Conservation (phyloP, 345 rosid species). For the Gynandropsis gynandra region DNA sequence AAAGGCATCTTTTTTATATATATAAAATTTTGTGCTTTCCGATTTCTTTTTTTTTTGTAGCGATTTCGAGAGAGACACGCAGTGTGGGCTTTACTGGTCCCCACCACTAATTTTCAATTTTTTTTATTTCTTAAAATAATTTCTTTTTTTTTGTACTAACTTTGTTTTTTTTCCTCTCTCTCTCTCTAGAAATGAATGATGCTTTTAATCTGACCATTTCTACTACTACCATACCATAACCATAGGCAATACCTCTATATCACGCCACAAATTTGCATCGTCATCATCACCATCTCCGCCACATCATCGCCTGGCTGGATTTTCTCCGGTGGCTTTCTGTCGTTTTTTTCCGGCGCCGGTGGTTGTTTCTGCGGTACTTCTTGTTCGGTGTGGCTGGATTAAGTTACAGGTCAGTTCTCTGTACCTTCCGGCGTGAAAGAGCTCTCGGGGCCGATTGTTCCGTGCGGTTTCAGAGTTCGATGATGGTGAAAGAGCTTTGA, state of each 20-base stretch:
- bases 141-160: conserved; percentile 7
- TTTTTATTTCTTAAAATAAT: background rate
- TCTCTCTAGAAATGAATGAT: conserved; percentile 8
- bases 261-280: conserved; percentile 31
- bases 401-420: conserved; percentile 19
- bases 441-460: background rate
- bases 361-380: conserved; percentile 11
- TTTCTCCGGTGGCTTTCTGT: background rate
- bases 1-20: too few species aligned
- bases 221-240: conserved; percentile 34
- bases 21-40: too few species aligned
- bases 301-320: conserved; percentile 3
- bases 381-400: conserved; percentile 4
- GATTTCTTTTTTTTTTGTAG: too few species aligned
- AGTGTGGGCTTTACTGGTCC: conserved; percentile 18
- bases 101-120: conserved; percentile 25
- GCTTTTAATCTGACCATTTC: conserved; percentile 29
- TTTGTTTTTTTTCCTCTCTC: conserved; percentile 17
- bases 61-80: too few species aligned
- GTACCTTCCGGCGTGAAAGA: background rate
- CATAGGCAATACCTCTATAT: conserved; percentile 21
- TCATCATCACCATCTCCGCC: conserved; percentile 31
- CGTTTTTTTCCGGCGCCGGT: background rate
- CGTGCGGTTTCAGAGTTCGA: conserved; percentile 5
- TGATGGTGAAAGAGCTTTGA: conserved; percentile 15